These are phyloP conservation scores for Sporothrix inflata DNA, from an alignment of 2,329 filamentous ascomycete genomes.

Conservation along the genomic window DNA sequence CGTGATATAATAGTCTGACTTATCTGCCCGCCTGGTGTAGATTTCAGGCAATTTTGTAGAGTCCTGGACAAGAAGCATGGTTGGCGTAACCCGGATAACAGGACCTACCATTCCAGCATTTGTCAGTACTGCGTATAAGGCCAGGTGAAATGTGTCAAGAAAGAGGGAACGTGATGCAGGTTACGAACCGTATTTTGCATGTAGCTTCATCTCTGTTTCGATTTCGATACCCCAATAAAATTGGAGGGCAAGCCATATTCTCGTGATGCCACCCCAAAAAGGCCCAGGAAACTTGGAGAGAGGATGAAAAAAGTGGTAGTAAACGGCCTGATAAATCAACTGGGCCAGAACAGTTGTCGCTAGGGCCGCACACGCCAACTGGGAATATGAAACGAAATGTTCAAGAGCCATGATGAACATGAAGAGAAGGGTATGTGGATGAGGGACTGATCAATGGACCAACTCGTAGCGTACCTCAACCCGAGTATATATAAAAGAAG, in stretches of 20 bases:
- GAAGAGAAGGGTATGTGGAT: no score
- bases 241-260: conserved; percentile 58
- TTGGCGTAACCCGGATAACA: conserved; percentile 57
- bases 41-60: conserved; percentile 59
- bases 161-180: no score
- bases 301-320: conserved; percentile 3
- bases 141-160: no score
- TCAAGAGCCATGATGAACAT: no score
- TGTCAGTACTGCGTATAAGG: not conserved
- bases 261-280: conserved; percentile 40
- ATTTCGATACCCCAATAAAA: conserved; percentile 47
- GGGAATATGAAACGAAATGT: no score
- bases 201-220: conserved; percentile 49
- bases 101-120: conserved; percentile 46
- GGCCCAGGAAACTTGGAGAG: not conserved
- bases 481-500: no score
- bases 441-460: no score
- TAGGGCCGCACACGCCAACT: not conserved
- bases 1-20: conserved; percentile 62
- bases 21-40: conserved; percentile 59
- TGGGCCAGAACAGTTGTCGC: not conserved
- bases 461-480: no score
- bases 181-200: conserved; percentile 33
- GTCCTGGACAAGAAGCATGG: conserved; percentile 56
- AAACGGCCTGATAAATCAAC: not conserved